Conservation (phyloP, 2,329 filamentous ascomycete species). For the Escovopsis weberi region DNA sequence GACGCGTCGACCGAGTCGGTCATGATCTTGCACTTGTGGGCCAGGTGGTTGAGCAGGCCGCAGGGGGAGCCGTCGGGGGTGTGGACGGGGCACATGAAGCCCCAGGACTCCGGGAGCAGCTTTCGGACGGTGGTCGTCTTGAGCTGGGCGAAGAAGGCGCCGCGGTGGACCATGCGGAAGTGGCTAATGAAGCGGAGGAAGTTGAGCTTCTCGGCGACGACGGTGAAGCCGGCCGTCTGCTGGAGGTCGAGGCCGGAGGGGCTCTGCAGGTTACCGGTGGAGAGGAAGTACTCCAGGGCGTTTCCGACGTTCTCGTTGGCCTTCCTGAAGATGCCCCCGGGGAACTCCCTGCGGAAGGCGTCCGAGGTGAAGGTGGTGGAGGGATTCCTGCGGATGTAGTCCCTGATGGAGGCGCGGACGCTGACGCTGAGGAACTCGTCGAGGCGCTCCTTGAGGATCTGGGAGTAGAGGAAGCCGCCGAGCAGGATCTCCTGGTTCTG, state of each 20-base stretch:
- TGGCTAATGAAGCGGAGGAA: constrained; percentile 97
- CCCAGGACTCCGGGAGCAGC: constrained; percentile 91
- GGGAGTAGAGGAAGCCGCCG: constrained; percentile 84
- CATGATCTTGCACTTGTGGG: constrained; percentile 86
- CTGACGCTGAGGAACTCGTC: constrained; percentile 65
- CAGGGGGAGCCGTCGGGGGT: constrained; percentile 94
- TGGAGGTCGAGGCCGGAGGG: constrained; percentile 87
- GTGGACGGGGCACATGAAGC: constrained; percentile 92
- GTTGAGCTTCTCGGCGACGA: constrained; percentile 97
- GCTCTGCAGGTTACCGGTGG: constrained; percentile 86
- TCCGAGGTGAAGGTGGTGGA: constrained; percentile 62
- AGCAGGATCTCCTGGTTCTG: constrained; percentile 93
- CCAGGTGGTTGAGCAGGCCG: constrained; percentile 84
- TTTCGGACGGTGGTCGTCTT: constrained; percentile 97
- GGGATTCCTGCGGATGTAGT: constrained; percentile 40
- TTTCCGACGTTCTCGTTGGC: constrained; percentile 83
- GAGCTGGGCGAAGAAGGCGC: constrained; percentile 94
- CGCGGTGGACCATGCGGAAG: constrained; percentile 97
- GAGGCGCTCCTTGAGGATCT: constrained; percentile 87
- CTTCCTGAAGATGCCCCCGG: constrained; percentile 59
- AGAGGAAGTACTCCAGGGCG: constrained; percentile 85
- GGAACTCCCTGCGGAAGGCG: constrained; percentile 68
- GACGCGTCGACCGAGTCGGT: constrained; percentile 63
- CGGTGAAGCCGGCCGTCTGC: constrained; percentile 86
- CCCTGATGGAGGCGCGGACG: constrained; percentile 37